Evolutionary conservation across 2,329 filamentous ascomycete species (phyloP), one percentile per base, ranked within the genome.

Genomic region (Metarhizium guizhouense): DNA sequence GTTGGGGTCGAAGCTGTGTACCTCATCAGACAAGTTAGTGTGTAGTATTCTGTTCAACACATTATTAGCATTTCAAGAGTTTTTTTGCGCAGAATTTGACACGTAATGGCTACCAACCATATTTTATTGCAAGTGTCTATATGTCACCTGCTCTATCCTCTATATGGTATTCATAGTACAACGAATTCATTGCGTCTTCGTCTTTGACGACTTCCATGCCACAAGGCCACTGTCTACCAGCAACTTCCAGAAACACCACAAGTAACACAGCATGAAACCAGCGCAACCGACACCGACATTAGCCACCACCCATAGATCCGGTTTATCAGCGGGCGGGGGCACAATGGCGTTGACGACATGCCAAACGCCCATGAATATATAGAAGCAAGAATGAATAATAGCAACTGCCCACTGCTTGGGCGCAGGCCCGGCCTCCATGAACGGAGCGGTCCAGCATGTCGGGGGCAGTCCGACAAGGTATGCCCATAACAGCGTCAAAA

Each of bases 221-320:
- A 82, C 56, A 47, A 83, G 63, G 47, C 81, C 80, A 65, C 84
- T 86, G 63, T 87, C 83, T 18, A 74, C 67, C 2, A 83, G 64
- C 53, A 89, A 67, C 55, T 82, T 86, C 80, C 84, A 87, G 59
- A 94, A 71, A 70, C 92, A 96, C 94, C 94, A 99, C 7, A 94
- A 66, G 69, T 96, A 97, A 70, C 91, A 95, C 38, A 95, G 73
- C 0, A 82, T 82, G 68, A 97, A 99, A 0, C 90, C 94, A 4
- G 82, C 85, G 25, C 89, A 89, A 7, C 94, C 94, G 25, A 97
- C 72, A 18, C 90, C 84, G 8, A 94, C 91, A 65, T 99, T 99
- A 13, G 85, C 80, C 3, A 99, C 92, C 3, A 95, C 86, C 93
- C 93, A 99, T 1, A 99, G 74, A 73, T 99, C 94, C 0, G 94